Evolutionary conservation across 2,329 filamentous ascomycete species (phyloP), one percentile per base, ranked within the genome.

Genomic region (Teratosphaeria zuluensis): DNA sequence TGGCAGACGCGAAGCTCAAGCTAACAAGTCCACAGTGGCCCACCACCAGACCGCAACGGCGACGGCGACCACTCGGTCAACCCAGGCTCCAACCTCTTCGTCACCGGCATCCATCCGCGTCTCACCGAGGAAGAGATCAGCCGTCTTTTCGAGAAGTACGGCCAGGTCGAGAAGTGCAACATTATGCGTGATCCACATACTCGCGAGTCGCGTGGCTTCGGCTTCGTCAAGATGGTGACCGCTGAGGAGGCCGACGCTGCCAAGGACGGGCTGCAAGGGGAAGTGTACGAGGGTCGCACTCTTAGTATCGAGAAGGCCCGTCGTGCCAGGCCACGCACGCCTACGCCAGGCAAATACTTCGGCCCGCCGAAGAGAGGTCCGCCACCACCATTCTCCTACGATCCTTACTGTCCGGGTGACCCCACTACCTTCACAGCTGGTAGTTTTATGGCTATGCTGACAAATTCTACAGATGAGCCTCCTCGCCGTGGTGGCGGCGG

Each of bases 151-250:
- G 91, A 96, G 78, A 99, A 97, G 78, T 97, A 97, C 71, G 94
- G 94, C 67, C 91, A 96, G 73, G 94, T 99, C 56, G 92, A 97
- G 79, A 97, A 95, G 78, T 97, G 92, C 80, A 95, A 96, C 76
- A 99, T 99, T 79, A 99, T 99, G 94, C 86, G 92, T 71, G 94
- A 99, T 73, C 94, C 94, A 62, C 94, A 99, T 77, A 95, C 90
- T 71, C 95, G 96, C 78, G 94, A 99, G 77, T 97, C 92, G 68
- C 94, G 94, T 76, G 94, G 94, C 66, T 99, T 99, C 66, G 94
- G 94, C 58, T 99, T 99, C 79, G 94, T 99, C 74, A 97, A 99
- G 81, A 97, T 99, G 92, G 86, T 91, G 61, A 95, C 90, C 59
- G 84, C 90, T 54, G 92, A 97, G 58, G 89, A 96, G 76, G 94